phyloP scores from a whole-genome alignment of 2,329 filamentous ascomycete species.

The Penicillium olsonii region DNA sequence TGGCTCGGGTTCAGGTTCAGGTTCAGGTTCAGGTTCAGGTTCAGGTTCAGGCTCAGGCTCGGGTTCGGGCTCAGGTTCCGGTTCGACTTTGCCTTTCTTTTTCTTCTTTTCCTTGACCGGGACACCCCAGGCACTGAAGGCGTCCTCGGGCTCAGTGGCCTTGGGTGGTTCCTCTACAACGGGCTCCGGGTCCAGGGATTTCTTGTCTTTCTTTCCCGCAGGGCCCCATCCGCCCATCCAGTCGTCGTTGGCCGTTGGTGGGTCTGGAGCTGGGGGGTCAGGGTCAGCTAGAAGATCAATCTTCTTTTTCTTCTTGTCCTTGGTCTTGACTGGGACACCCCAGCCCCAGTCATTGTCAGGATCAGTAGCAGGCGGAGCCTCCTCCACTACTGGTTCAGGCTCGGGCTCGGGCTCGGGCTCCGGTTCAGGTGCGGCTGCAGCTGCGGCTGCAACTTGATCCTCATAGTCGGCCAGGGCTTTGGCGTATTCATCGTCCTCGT shows the following conservation, averaged over 20 bases:
- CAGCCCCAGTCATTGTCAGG: slow-evolving; percentile 34
- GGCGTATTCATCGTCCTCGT: slow-evolving; percentile 17
- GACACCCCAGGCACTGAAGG: slow-evolving; percentile 30
- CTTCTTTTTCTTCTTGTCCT: slow-evolving; percentile 39
- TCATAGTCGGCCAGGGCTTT: slow-evolving; percentile 5
- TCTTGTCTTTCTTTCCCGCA: slow-evolving; percentile 43
- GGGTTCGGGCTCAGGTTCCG: slow-evolving; percentile 21
- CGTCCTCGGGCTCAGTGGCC: slow-evolving; percentile 27
- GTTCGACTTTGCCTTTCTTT: slow-evolving; percentile 32
- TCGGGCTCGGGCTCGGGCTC: slow-evolving; percentile 17
- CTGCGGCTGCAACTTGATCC: slow-evolving; percentile 12
- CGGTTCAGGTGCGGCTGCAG: slow-evolving; percentile 15
- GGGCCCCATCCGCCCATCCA: slow-evolving; percentile 37
- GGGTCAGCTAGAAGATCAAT: slow-evolving; percentile 28
- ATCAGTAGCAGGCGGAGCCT: slow-evolving; percentile 17
- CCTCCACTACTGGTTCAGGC: slow-evolving; percentile 10
- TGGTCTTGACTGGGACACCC: slow-evolving; percentile 28
- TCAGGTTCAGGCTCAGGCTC: slow-evolving; percentile 29
- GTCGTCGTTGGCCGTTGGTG: slow-evolving; percentile 35
- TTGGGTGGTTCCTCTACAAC: slow-evolving; percentile 22
- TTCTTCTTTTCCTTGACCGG: slow-evolving; percentile 33
- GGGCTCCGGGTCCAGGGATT: slow-evolving; percentile 29
- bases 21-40: slow-evolving; percentile 34
- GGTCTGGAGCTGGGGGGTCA: slow-evolving; percentile 28
- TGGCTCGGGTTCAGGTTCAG: slow-evolving; percentile 33